phyloP scores from a whole-genome alignment of 768 basidiomycete genomes.

The Floccularia luteovirens region DNA sequence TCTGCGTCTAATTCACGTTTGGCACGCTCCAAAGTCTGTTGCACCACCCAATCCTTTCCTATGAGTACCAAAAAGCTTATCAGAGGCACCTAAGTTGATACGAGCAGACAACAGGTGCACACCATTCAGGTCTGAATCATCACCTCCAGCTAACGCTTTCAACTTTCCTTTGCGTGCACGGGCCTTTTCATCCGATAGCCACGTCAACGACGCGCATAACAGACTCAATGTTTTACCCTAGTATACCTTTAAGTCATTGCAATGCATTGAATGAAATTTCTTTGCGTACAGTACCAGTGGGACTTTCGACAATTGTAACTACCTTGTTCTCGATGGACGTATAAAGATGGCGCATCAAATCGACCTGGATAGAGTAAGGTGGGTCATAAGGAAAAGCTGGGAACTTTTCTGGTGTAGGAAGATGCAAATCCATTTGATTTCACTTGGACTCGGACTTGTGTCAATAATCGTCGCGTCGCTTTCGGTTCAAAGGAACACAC shows the following conservation, averaged over 20 bases:
- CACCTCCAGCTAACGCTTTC: conserved; percentile 25
- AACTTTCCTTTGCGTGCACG: conserved; percentile 65
- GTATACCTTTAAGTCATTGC: neutral
- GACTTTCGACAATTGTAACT: conserved; percentile 82
- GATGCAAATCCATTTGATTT: no score
- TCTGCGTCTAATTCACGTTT: conserved; percentile 60
- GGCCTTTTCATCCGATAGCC: conserved; percentile 63
- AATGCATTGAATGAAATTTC: neutral
- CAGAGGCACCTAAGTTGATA: neutral
- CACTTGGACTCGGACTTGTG: no score
- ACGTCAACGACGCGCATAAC: conserved; percentile 68
- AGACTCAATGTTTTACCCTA: conserved; percentile 87
- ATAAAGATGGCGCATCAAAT: conserved; percentile 88
- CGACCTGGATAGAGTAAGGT: conserved; percentile 79
- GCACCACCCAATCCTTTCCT: conserved; percentile 72
- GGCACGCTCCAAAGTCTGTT: conserved; percentile 62
- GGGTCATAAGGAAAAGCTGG: conserved; percentile 77
- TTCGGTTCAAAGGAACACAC: no score
- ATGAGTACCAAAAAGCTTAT: no score
- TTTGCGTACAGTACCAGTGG: conserved; percentile 73
- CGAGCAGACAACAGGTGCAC: neutral
- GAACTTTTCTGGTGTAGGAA: conserved; percentile 64
- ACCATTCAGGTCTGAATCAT: conserved; percentile 4
- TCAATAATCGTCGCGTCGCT: no score
- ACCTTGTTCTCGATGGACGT: conserved; percentile 63